Evolutionary conservation across 2,329 filamentous ascomycete species (phyloP).

Genomic region (Teratosphaeria zuluensis): DNA sequence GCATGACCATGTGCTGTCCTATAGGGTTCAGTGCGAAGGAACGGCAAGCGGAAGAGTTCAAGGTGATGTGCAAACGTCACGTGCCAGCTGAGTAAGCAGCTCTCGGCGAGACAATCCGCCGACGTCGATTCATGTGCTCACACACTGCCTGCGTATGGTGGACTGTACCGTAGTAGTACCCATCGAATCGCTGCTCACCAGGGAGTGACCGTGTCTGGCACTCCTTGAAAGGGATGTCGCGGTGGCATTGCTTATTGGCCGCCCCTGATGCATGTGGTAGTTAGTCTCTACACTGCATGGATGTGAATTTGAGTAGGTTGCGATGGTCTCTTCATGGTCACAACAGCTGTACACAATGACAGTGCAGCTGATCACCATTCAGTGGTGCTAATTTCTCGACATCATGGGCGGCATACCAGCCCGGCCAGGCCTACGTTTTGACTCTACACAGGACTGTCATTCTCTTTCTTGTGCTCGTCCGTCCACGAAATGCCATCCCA

Average conservation of each 20-base stretch:
- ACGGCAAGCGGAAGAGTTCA: not conserved
- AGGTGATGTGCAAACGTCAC: not conserved
- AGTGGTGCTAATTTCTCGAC: not conserved
- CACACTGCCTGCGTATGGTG: too few species aligned
- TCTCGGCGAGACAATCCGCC: not conserved
- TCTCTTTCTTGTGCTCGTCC: slow-evolving; percentile 11
- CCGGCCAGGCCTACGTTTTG: not conserved
- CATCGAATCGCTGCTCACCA: too few species aligned
- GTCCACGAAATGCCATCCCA: slow-evolving; percentile 14
- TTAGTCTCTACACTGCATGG: too few species aligned
- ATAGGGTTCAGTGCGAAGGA: not conserved
- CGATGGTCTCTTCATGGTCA: not conserved
- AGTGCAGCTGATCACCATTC: too few species aligned
- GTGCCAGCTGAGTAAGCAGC: not conserved
- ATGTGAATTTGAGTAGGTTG: not conserved
- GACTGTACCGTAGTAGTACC: too few species aligned
- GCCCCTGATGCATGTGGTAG: too few species aligned
- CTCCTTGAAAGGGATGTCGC: too few species aligned
- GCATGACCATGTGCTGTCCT: not conserved
- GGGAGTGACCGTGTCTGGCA: too few species aligned
- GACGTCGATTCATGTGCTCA: not conserved
- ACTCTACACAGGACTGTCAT: slow-evolving; percentile 6
- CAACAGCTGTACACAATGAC: too few species aligned
- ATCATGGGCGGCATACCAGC: not conserved
- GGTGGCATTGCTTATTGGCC: too few species aligned